Percentiles rank a stretch among this genome's conserved stretches.
Evolutionary conservation across 148 eudicot species (phyloP).

Genomic region (Diospyros lotus): DNA sequence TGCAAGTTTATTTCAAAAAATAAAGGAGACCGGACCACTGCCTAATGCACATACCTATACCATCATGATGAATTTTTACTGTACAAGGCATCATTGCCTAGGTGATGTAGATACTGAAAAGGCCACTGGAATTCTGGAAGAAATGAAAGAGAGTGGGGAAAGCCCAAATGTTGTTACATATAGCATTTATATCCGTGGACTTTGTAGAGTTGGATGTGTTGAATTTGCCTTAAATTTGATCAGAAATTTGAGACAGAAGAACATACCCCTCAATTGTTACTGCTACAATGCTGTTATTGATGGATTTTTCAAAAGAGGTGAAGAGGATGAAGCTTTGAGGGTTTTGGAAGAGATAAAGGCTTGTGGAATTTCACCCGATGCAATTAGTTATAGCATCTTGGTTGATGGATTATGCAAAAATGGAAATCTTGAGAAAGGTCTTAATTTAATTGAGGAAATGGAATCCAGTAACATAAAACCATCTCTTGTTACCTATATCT

Average conservation of each 20-base stretch:
- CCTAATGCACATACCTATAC: slow-evolving; percentile 47
- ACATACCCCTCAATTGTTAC: slow-evolving; percentile 25
- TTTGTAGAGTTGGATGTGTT: slow-evolving; percentile 35
- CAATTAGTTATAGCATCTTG: slow-evolving; percentile 42
- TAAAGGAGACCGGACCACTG: slow-evolving; percentile 41
- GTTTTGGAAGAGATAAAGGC: slow-evolving; percentile 46
- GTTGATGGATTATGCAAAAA: slow-evolving; percentile 37
- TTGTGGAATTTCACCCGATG: slow-evolving; percentile 38
- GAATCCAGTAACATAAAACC: slow-evolving; percentile 32
- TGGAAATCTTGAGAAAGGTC: slow-evolving; percentile 29
- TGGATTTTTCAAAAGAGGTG: slow-evolving; percentile 33
- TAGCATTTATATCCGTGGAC: slow-evolving; percentile 33
- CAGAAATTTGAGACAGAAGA: slow-evolving; percentile 3
- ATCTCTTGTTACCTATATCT: slow-evolving; percentile 32
- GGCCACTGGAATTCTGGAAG: slow-evolving; percentile 29
- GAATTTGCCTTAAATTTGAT: slow-evolving; percentile 31
- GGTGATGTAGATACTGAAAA: slow-evolving; percentile 18
- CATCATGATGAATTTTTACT: slow-evolving; percentile 40
- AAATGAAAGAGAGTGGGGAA: slow-evolving; percentile 35
- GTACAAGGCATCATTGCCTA: slow-evolving; percentile 14
- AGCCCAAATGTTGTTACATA: slow-evolving; percentile 41
- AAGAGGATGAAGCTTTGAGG: slow-evolving; percentile 25
- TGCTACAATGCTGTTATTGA: slow-evolving; percentile 44
- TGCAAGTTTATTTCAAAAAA: slow-evolving; percentile 32
- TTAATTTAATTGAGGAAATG: slow-evolving; percentile 41